Base-by-base conservation (phyloP, 1,284 basidiomycete genomes). In the Malassezia furfur region DNA sequence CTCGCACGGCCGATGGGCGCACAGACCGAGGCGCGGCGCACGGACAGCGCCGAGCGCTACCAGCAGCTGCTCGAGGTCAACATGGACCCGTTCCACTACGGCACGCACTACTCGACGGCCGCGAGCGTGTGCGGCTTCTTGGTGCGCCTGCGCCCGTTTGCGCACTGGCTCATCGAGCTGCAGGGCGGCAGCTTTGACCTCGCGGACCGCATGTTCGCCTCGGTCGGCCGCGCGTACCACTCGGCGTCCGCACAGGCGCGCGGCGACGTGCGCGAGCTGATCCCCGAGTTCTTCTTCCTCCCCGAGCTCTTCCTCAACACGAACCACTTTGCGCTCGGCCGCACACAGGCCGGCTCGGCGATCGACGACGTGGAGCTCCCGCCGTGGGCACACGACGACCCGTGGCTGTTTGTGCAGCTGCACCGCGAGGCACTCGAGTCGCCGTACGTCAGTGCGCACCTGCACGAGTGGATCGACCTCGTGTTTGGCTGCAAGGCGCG, bases 71-170 rank as follows among this genome's bases (percentile, higher is more conserved):
- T 89, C 14, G 79, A 86, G 68, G 85, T 88, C 51, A 85, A 91
- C 1, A 76, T 76, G 78, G 88, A 94, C 69, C 59, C 59, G 8
- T 59, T 62, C 59, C 67, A 68, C 56, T 71, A 68, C 46, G 75
- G 88, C 45, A 96, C 91, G 1, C 91, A 96, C 72, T 96, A 91
- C 72, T 89, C 87, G 65, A 93, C 89, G 5, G 93, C 90, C 0
- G 93, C 94, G 85, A 94, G 91, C 57, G 88, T 93, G 32, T 93
- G 90, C 77, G 90, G 93, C 63, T 96, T 87, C 77, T 78, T 96
- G 68, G 93, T 96, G 59, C 82, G 91, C 11, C 77, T 93, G 65
- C 83, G 86, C 10, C 91, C 91, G 0, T 73, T 66, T 48, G 63
- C 69, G 40, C 57, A 64, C 6, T 36, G 68, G 22, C 53, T 72